These are phyloP conservation scores for Ceratocystis huliohia DNA, from an alignment of 2,329 filamentous ascomycete species.

Conservation along the genomic window DNA sequence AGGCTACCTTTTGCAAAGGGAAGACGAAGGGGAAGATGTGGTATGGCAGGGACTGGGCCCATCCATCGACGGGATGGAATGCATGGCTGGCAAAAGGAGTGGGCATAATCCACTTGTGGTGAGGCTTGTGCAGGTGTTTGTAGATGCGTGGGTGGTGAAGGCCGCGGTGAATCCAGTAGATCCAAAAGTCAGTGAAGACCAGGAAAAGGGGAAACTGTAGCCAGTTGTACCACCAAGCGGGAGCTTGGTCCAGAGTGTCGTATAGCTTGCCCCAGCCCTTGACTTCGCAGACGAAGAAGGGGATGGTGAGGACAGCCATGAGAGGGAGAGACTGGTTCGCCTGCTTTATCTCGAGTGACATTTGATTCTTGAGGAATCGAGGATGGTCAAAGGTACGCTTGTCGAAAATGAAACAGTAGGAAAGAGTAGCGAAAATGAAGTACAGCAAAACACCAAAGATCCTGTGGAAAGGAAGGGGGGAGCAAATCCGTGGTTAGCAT, in stretches of 20 bases:
- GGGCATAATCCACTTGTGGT: slow-evolving; percentile 99
- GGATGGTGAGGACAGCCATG: slow-evolving; percentile 71
- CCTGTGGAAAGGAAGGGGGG: slow-evolving; percentile 36
- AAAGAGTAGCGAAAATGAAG: slow-evolving; percentile 70
- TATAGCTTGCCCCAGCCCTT: slow-evolving; percentile 80
- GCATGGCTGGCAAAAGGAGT: slow-evolving; percentile 85
- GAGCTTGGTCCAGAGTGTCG: slow-evolving; percentile 61
- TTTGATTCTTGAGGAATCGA: slow-evolving; percentile 90
- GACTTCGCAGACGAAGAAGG: slow-evolving; percentile 72
- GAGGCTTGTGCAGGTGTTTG: slow-evolving; percentile 85
- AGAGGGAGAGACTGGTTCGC: slow-evolving; percentile 62
- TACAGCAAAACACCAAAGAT: slow-evolving; percentile 75
- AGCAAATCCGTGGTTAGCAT: slow-evolving; percentile 6
- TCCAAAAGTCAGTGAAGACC: slow-evolving; percentile 74
- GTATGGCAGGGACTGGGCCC: slow-evolving; percentile 77
- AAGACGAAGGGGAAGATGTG: slow-evolving; percentile 89
- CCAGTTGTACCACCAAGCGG: slow-evolving; percentile 64
- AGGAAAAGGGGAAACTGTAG: slow-evolving; percentile 87
- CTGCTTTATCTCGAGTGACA: slow-evolving; percentile 72
- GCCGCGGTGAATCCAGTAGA: slow-evolving; percentile 84
- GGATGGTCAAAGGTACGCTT: slow-evolving; percentile 80
- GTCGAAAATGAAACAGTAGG: slow-evolving; percentile 83
- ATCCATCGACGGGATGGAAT: slow-evolving; percentile 90
- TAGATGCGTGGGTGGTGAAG: slow-evolving; percentile 68
- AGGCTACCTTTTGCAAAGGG: slow-evolving; percentile 82